A percentile compares a stretch with the other conserved stretches of the same genome.
phyloP scores from a whole-genome alignment of 106 monocot species.

The Dactylorhiza incarnata region DNA sequence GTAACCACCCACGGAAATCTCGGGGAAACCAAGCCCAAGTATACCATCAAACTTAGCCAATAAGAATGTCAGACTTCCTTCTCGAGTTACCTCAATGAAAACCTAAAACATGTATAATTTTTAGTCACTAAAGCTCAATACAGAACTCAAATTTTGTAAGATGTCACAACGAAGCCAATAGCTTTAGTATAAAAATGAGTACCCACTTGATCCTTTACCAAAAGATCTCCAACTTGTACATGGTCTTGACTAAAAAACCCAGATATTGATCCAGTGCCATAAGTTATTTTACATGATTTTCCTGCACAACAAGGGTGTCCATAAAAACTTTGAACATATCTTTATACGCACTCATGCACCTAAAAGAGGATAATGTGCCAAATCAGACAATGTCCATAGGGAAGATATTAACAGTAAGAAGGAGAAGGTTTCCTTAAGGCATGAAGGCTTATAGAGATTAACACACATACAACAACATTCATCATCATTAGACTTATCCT shows the following conservation, averaged over 20 bases:
- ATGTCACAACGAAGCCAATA: background rate
- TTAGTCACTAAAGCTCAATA: background rate
- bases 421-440: background rate
- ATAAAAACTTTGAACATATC: background rate
- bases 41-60: conserved; percentile 81
- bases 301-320: conserved; percentile 20
- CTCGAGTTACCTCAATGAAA: conserved; percentile 85
- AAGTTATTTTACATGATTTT: conserved; percentile 52
- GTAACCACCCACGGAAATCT: conserved; percentile 63
- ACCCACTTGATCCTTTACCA: conserved; percentile 69
- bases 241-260: conserved; percentile 65
- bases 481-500: too few relatives aligned
- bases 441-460: background rate
- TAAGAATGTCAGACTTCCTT: conserved; percentile 48
- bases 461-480: too few relatives aligned
- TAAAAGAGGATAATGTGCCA: background rate
- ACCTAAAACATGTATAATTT: conserved; percentile 28
- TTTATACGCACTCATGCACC: background rate
- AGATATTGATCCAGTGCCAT: conserved; percentile 52
- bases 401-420: background rate
- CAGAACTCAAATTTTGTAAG: background rate
- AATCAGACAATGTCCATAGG: background rate
- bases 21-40: conserved; percentile 79
- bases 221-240: conserved; percentile 48
- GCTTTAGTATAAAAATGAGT: background rate